These are phyloP conservation scores for Acorus gramineus DNA, from an alignment of 106 monocot genomes.

Conservation along the genomic window DNA sequence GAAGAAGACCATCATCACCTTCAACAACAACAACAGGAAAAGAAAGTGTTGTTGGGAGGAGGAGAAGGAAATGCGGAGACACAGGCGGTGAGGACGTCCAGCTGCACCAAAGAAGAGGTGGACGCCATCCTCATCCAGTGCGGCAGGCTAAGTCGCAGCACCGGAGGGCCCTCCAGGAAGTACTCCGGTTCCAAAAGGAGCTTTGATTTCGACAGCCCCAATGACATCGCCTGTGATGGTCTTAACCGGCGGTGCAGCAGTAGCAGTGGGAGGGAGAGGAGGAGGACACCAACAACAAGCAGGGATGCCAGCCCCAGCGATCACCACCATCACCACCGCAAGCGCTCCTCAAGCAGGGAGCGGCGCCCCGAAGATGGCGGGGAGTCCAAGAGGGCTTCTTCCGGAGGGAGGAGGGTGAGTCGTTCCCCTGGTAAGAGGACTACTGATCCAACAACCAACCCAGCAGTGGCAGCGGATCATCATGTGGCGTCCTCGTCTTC, in stretches of 20 bases:
- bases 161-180: slow-evolving; percentile 35
- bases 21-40: background rate
- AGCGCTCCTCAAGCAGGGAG: slow-evolving; percentile 66
- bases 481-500: slow-evolving; percentile 1
- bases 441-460: no score
- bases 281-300: slow-evolving; percentile 20
- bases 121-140: slow-evolving; percentile 96
- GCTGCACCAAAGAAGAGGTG: slow-evolving; percentile 92
- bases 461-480: slow-evolving; percentile 16
- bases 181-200: slow-evolving; percentile 77
- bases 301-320: slow-evolving; percentile 26
- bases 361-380: slow-evolving; percentile 19
- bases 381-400: no score
- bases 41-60: background rate
- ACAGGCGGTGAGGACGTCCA: slow-evolving; percentile 49
- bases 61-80: slow-evolving; percentile 12
- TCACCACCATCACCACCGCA: slow-evolving; percentile 33
- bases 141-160: slow-evolving; percentile 88
- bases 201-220: slow-evolving; percentile 71
- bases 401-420: slow-evolving; percentile 46
- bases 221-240: background rate
- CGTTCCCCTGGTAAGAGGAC: slow-evolving; percentile 60
- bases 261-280: slow-evolving; percentile 25
- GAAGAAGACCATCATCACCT: no score
- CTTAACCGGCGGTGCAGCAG: no score